Evolutionary conservation across 1,139 yeast species (phyloP).

Genomic region (Kurtzmaniella natalensis): DNA sequence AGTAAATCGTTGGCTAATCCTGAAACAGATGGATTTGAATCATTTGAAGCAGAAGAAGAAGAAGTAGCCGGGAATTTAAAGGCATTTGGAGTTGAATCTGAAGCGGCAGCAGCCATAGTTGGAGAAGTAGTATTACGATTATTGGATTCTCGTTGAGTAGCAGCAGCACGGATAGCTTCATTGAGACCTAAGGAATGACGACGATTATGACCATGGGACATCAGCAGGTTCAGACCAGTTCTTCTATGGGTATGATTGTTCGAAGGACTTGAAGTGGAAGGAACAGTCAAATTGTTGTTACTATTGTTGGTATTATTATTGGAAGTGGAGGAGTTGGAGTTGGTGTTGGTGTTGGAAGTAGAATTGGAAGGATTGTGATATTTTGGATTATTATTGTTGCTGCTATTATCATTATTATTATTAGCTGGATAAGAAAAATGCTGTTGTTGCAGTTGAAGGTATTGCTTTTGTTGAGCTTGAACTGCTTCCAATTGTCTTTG

Average conservation of each 20-base stretch:
- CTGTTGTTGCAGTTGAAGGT: conserved; percentile 62
- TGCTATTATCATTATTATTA: conserved; percentile 12
- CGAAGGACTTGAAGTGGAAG: conserved; percentile 6
- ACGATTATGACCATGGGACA: conserved; percentile 66
- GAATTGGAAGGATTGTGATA: conserved; percentile 14
- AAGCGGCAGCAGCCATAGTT: conserved; percentile 17
- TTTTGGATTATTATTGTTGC: conserved; percentile 25
- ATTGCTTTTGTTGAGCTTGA: conserved; percentile 88
- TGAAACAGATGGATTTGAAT: conserved; percentile 3
- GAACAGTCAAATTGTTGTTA: conserved; percentile 14
- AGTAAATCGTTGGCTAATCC: conserved; percentile 12
- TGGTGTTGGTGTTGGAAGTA: conserved; percentile 17
- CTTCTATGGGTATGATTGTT: conserved; percentile 27
- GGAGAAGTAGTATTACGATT: conserved; percentile 11
- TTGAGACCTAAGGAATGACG: conserved; percentile 89
- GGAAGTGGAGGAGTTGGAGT: conserved; percentile 18
- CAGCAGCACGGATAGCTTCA: conserved; percentile 98
- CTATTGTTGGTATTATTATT: conserved; percentile 26
- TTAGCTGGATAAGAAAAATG: conserved; percentile 7
- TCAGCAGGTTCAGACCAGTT: conserved; percentile 27
- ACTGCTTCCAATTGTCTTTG: conserved; percentile 90
- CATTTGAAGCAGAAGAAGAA: conserved; percentile 8
- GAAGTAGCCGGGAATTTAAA: conserved; percentile 32
- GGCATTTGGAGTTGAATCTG: conserved; percentile 18
- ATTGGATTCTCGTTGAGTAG: conserved; percentile 65